Conservation (phyloP, 495 filamentous ascomycete species). For the Penicillium odoratum region DNA sequence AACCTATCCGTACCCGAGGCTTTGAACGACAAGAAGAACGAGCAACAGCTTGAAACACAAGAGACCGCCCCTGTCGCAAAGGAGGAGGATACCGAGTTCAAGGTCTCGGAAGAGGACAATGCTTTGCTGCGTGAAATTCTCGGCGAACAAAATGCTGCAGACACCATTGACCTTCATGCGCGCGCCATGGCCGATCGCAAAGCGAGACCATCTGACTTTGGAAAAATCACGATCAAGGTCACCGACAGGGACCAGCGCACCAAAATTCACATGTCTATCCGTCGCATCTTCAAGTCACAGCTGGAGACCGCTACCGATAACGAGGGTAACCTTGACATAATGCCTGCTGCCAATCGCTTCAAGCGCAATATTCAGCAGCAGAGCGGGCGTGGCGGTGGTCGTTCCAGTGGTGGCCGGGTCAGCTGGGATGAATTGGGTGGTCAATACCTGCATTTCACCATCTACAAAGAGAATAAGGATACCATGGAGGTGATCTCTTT, state of each 20-base stretch:
- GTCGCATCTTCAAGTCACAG: slow-evolving; percentile 65
- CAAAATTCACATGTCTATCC: slow-evolving; percentile 63
- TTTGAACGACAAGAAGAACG: slow-evolving; percentile 5
- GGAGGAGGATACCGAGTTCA: slow-evolving; percentile 23
- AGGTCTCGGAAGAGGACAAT: slow-evolving; percentile 50
- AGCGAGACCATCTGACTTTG: slow-evolving; percentile 42
- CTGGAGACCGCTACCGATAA: slow-evolving; percentile 63
- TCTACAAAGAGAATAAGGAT: slow-evolving; percentile 98
- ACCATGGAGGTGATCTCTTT: slow-evolving; percentile 88
- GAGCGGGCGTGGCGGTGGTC: slow-evolving; percentile 29
- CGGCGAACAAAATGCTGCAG: slow-evolving; percentile 37
- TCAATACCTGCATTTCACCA: slow-evolving; percentile 84
- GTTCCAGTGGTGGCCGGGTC: slow-evolving; percentile 32
- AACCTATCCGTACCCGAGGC: slow-evolving; percentile 37
- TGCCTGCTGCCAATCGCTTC: slow-evolving; percentile 46
- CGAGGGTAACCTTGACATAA: slow-evolving; percentile 60
- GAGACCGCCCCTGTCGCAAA: slow-evolving; percentile 11
- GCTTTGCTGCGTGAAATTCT: slow-evolving; percentile 46
- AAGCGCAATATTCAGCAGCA: slow-evolving; percentile 28
- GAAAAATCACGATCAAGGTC: slow-evolving; percentile 46
- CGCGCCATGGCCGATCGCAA: slow-evolving; percentile 43
- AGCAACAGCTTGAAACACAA: slow-evolving; percentile 8
- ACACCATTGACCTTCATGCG: slow-evolving; percentile 45
- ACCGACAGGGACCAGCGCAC: slow-evolving; percentile 61
- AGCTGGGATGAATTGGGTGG: slow-evolving; percentile 68